Conservation (phyloP, 108 stramenopile genomes). For the Licmophora abbreviata region DNA sequence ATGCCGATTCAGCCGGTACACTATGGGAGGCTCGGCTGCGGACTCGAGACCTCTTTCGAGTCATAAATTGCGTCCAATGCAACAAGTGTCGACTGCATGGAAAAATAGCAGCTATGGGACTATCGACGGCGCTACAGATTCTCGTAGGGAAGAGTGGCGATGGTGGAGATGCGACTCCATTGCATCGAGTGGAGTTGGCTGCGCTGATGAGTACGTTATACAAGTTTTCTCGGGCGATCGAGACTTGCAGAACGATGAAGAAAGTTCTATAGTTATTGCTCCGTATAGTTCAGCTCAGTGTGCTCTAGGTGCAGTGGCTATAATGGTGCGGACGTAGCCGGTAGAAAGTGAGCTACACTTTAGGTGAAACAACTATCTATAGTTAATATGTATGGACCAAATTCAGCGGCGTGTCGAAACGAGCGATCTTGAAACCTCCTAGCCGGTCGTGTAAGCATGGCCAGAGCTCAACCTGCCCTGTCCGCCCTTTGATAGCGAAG, state of each 20-base stretch:
- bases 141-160: constrained; percentile 53
- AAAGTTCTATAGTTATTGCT: background rate
- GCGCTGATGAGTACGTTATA: constrained; percentile 68
- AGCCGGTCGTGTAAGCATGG: constrained; percentile 19
- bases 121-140: constrained; percentile 82
- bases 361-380: too few species aligned
- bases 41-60: constrained; percentile 79
- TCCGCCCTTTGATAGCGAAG: background rate
- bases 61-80: constrained; percentile 98
- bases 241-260: constrained; percentile 39
- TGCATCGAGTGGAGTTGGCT: constrained; percentile 83
- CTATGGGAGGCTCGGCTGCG: constrained; percentile 87
- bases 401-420: too few species aligned
- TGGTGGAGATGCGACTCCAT: constrained; percentile 51
- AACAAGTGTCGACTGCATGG: constrained; percentile 94
- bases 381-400: too few species aligned
- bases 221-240: constrained; percentile 77
- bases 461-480: background rate
- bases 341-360: too few species aligned
- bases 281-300: background rate
- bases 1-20: constrained; percentile 21
- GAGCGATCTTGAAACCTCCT: background rate
- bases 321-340: constrained; percentile 2
- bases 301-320: background rate
- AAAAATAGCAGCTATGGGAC: constrained; percentile 81